Evolutionary conservation across 2,329 filamentous ascomycete species (phyloP).

Genomic region (Fusarium veterinarium): DNA sequence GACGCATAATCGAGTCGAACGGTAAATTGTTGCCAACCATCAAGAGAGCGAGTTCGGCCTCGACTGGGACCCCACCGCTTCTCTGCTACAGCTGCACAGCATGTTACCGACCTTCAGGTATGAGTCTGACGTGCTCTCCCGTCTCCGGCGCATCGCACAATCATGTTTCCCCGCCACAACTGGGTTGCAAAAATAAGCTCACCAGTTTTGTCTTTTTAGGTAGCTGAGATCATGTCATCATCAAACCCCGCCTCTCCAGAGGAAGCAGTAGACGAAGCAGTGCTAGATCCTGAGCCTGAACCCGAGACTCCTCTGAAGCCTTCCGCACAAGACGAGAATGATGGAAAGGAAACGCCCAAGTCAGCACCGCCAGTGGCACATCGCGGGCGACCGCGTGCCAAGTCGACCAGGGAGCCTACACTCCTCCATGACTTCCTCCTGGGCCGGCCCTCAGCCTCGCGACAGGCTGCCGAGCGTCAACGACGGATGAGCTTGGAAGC

Average conservation of each 20-base stretch:
- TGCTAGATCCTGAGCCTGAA: slow-evolving; percentile 24
- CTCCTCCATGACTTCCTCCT: slow-evolving; percentile 68
- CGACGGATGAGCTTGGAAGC: slow-evolving; percentile 69
- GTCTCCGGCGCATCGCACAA: neutral
- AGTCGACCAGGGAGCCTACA: slow-evolving; percentile 57
- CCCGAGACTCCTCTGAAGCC: slow-evolving; percentile 38
- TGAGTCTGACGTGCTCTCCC: neutral
- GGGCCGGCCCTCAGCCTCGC: slow-evolving; percentile 67
- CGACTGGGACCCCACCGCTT: slow-evolving; percentile 8
- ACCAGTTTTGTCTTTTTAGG: slow-evolving; percentile 26
- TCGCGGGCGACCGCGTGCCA: slow-evolving; percentile 49
- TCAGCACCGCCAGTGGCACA: slow-evolving; percentile 56
- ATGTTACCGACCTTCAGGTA: slow-evolving; percentile 46
- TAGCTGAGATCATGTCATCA: slow-evolving; percentile 46
- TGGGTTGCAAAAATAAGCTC: slow-evolving; percentile 23
- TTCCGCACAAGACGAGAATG: slow-evolving; percentile 20
- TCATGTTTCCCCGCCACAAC: neutral
- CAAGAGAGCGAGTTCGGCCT: slow-evolving; percentile 5
- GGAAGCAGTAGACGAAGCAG: slow-evolving; percentile 40
- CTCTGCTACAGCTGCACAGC: slow-evolving; percentile 39
- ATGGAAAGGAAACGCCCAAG: slow-evolving; percentile 52
- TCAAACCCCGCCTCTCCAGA: slow-evolving; percentile 41
- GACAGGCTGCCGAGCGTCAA: slow-evolving; percentile 62
- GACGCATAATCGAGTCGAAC: neutral
- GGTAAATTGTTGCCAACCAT: slow-evolving; percentile 1